Evolutionary conservation across 176 grass and related monocot species (phyloP), one percentile per base, ranked within the genome.

Genomic region (Dactylis glomerata): DNA sequence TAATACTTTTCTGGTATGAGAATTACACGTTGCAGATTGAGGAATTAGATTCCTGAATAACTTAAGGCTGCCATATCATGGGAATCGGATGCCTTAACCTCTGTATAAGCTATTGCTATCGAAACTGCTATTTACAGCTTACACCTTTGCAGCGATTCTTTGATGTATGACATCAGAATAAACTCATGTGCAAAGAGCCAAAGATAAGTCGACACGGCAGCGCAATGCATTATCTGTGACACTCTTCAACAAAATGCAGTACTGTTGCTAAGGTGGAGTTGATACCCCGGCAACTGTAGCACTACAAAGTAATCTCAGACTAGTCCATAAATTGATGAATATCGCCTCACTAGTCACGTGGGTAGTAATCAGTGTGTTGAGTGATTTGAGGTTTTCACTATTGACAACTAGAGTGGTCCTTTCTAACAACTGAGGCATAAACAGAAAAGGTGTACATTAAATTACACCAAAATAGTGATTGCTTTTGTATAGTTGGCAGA

Each of bases 21-120:
- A 56, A 10, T 37, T 26, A 37, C 12, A 38, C 23, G 46, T 20
- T 74, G 46, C n/a, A 31, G 36, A 66, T 65, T 24, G 9, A 66
- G 46, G 79, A 83, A 83, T 57, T 83, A 57, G 65, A 58, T 86
- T 67, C 80, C 34, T 56, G 16, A 86, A 82, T 56, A 36, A 75
- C 47, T 49, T 89, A 79, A 79, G 37, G 46, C 19, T 51, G 42
- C 23, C 30, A 70, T 82, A 42, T 30, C 14, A 70, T 47, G 54
- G 24, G 64, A 85, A 88, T 91, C 26, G 65, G 41, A 85, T 88
- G 47, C 82, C 49, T 31, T 47, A 68, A 58, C 68, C 58, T 66
- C 33, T 22, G 16, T 59, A 31, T 22, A n/a, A n/a, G 23, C 70
- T 73, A 41, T n/a, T 61, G 40, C 30, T 71, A 38, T 30, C 2